Conservation (phyloP, 2,329 filamentous ascomycete genomes). For the Xylaria multiplex region DNA sequence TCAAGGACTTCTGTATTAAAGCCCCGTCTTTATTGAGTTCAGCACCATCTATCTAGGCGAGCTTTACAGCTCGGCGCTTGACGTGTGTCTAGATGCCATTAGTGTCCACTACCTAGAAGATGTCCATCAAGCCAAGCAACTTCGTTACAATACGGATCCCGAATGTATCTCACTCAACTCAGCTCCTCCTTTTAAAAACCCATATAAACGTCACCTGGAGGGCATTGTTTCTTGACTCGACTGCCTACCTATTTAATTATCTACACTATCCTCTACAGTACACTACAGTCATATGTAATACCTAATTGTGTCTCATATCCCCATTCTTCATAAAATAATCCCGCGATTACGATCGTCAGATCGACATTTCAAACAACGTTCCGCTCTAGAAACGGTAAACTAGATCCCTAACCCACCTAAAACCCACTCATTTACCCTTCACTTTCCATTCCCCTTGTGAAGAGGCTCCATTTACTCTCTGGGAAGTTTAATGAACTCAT, state of each 20-base stretch:
- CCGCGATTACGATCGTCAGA: constrained; percentile 45
- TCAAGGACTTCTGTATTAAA: background rate
- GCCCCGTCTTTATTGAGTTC: constrained; percentile 3
- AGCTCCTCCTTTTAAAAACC: background rate
- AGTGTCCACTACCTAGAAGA: background rate
- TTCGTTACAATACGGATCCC: constrained; percentile 11
- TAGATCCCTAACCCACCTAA: constrained; percentile 16
- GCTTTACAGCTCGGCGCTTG: constrained; percentile 9
- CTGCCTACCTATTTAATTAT: background rate
- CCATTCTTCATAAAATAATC: background rate
- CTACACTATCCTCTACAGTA: too few species aligned
- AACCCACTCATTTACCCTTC: constrained; percentile 24
- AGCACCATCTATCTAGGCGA: constrained; percentile 7
- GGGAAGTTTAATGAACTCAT: constrained; percentile 22
- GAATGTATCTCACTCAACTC: constrained; percentile 11
- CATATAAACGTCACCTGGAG: constrained; percentile 7
- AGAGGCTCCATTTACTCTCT: constrained; percentile 14
- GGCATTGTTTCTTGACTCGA: constrained; percentile 22
- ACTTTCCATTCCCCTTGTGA: background rate
- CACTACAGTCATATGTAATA: too few species aligned
- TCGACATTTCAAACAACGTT: constrained; percentile 42
- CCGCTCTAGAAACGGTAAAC: constrained; percentile 24
- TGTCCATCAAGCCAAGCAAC: constrained; percentile 6
- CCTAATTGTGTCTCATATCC: too few species aligned
- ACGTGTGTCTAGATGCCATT: constrained; percentile 11